phyloP scores from a whole-genome alignment of 352 stramenopile species.

The Globisporangium ultimum region DNA sequence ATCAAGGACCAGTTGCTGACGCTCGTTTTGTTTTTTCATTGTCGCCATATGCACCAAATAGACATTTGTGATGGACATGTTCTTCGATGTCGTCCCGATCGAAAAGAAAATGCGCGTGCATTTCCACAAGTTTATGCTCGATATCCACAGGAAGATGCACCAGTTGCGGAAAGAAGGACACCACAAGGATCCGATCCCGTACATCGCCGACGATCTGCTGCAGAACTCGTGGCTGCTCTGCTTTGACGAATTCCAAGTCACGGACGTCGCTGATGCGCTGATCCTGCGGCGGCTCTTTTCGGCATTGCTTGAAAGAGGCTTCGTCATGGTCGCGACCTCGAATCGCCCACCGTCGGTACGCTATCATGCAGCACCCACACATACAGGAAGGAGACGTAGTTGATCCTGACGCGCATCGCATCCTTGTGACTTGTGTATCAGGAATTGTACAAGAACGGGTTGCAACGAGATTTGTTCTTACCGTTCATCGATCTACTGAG shows the following conservation, averaged over 20 bases:
- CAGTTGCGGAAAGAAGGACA: conserved; percentile 86
- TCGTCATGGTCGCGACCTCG: conserved; percentile 96
- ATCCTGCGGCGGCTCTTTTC: conserved; percentile 94
- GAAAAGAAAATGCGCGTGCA: conserved; percentile 90
- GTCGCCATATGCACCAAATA: too few relatives aligned
- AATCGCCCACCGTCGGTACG: conserved; percentile 86
- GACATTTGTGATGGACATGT: conserved; percentile 97
- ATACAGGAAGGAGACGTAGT: too few relatives aligned
- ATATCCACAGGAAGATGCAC: conserved; percentile 96
- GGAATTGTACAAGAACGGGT: conserved; percentile 95
- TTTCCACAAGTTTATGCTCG: conserved; percentile 98
- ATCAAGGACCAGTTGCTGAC: background rate
- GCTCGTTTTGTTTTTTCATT: too few relatives aligned
- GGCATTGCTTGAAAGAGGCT: conserved; percentile 84
- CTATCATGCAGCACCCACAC: background rate
- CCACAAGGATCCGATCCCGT: conserved; percentile 71
- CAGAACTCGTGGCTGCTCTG: conserved; percentile 90
- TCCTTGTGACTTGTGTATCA: conserved; percentile 7
- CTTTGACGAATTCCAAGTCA: conserved; percentile 99
- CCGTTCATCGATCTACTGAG: conserved; percentile 95
- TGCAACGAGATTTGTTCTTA: conserved; percentile 95
- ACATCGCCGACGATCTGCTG: conserved; percentile 87
- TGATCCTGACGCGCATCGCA: too few relatives aligned
- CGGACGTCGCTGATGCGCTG: conserved; percentile 95
- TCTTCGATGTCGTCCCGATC: conserved; percentile 85